Conservation (phyloP, 148 eudicot genomes). For the Vaccinium myrtillus region DNA sequence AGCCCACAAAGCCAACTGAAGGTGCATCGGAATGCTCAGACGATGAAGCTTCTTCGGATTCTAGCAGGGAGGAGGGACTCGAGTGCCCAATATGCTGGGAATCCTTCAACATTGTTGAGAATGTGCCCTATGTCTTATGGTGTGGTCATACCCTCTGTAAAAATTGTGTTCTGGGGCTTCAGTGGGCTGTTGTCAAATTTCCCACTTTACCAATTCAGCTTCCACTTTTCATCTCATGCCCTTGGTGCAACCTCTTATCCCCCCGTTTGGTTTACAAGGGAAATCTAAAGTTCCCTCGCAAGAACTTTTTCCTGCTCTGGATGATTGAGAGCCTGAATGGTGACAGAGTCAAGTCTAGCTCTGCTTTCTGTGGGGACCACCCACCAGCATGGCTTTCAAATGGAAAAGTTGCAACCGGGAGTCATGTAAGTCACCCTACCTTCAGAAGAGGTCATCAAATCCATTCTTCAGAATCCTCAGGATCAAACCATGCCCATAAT, state of each 20-base stretch:
- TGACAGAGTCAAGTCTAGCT: constrained; percentile 33
- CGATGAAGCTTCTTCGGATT: constrained; percentile 35
- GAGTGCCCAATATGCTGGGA: constrained; percentile 64
- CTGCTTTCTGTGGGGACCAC: constrained; percentile 26
- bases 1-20: constrained; percentile 21
- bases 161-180: constrained; percentile 45
- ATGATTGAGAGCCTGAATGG: constrained; percentile 56
- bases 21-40: constrained; percentile 32
- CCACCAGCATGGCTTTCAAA: constrained; percentile 24
- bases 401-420: constrained; percentile 1
- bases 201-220: constrained; percentile 41
- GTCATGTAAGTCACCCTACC: constrained; percentile 14
- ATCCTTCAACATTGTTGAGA: constrained; percentile 55
- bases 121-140: constrained; percentile 54
- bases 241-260: constrained; percentile 54
- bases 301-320: constrained; percentile 55
- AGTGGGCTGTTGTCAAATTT: constrained; percentile 47
- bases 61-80: constrained; percentile 43
- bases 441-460: constrained; percentile 9
- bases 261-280: constrained; percentile 38
- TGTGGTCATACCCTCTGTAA: constrained; percentile 56
- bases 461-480: constrained; percentile 21
- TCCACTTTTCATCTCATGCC: constrained; percentile 50
- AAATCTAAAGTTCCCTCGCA: constrained; percentile 43
- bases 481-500: constrained; percentile 9